Evolutionary conservation across 2,329 filamentous ascomycete genomes (phyloP).

Genomic region (Aspergillus pseudonomiae): DNA sequence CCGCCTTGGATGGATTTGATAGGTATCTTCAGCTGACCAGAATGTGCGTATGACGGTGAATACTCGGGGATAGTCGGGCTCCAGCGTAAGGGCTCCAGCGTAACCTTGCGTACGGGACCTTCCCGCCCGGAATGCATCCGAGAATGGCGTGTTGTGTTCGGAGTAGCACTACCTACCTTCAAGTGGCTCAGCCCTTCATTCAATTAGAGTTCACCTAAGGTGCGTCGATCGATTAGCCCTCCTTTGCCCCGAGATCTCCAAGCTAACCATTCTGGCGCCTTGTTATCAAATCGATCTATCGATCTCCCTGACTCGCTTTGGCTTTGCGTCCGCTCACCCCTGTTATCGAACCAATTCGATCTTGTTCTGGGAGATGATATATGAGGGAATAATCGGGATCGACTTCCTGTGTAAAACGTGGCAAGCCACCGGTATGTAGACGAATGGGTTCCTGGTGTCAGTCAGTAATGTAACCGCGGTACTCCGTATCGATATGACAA

Average conservation of each 20-base stretch:
- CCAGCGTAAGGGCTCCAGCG: not conserved
- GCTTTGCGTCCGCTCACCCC: too few species aligned
- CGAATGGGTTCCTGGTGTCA: too few species aligned
- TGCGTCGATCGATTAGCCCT: not conserved
- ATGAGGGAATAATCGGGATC: too few species aligned
- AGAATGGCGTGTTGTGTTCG: not conserved
- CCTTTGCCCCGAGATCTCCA: slow-evolving; percentile 1
- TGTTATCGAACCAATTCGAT: too few species aligned
- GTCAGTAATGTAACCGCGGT: too few species aligned
- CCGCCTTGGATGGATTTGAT: slow-evolving; percentile 1
- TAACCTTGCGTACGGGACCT: too few species aligned
- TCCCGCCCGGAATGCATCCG: not conserved
- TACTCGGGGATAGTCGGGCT: not conserved
- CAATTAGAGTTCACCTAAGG: not conserved
- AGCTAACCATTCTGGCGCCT: not conserved
- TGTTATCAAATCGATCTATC: not conserved
- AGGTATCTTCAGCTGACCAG: slow-evolving; percentile 2
- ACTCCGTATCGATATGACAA: too few species aligned
- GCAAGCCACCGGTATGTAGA: too few species aligned
- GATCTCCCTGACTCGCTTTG: not conserved
- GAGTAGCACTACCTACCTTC: not conserved
- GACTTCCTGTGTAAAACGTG: too few species aligned
- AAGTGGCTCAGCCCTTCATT: not conserved
- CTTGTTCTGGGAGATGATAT: too few species aligned
- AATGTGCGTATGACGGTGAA: not conserved